Evolutionary conservation across 192 early-diverging fungal species (phyloP).

Genomic region (Nowakowskiella sp.): DNA sequence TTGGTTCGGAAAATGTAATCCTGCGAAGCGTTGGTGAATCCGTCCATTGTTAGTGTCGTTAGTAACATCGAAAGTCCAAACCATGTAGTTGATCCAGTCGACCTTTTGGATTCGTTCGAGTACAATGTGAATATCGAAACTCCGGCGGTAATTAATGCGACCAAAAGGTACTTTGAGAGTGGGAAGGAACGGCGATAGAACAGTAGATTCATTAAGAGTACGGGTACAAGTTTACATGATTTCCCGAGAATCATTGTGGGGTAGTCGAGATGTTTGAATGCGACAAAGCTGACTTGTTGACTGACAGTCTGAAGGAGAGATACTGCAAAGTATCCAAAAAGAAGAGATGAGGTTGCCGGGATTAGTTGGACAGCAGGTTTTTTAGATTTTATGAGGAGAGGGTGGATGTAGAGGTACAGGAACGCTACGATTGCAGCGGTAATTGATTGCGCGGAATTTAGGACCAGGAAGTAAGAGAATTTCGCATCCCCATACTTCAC

Average conservation of each 20-base stretch:
- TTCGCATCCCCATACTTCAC: conserved; percentile 63
- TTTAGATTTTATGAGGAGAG: conserved; percentile 30
- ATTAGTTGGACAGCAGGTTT: conserved; percentile 24
- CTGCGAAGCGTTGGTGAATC: conserved; percentile 91
- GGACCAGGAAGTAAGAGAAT: conserved; percentile 87
- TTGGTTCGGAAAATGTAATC: conserved; percentile 85
- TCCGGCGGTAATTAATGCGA: conserved; percentile 78
- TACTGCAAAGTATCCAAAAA: conserved; percentile 65
- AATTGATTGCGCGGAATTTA: conserved; percentile 80
- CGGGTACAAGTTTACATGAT: conserved; percentile 93
- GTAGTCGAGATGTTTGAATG: conserved; percentile 91
- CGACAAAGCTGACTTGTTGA: conserved; percentile 88
- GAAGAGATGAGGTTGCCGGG: conserved; percentile 21
- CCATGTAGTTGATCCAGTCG: conserved; percentile 46
- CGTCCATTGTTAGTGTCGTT: conserved; percentile 86
- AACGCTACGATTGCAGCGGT: conserved; percentile 67
- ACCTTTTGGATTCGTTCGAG: conserved; percentile 39
- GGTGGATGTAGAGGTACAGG: conserved; percentile 58
- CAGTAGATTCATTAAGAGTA: conserved; percentile 90
- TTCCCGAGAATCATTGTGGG: conserved; percentile 95
- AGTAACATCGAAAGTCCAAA: conserved; percentile 75
- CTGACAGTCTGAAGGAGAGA: conserved; percentile 66
- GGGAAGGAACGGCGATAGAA: conserved; percentile 84
- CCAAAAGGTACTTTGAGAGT: conserved; percentile 78
- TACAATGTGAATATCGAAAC: conserved; percentile 92